Percentiles rank a stretch among this genome's conserved stretches.
phyloP scores from a whole-genome alignment of 768 basidiomycete genomes.

The Krasilnikovozyma curviuscula region DNA sequence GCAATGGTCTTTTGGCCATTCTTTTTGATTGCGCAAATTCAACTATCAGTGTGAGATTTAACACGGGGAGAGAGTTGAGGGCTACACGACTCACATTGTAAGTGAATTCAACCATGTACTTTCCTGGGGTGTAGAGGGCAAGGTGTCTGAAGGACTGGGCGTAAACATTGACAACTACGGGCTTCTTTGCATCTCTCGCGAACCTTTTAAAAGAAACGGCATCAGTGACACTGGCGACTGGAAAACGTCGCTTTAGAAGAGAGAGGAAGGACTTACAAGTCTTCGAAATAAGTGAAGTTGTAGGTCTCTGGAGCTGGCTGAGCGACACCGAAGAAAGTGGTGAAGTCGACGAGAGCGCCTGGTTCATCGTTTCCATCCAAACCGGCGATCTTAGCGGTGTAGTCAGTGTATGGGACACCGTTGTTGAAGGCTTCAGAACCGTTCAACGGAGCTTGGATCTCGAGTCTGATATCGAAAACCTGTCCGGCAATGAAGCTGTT shows the following conservation, averaged over 20 bases:
- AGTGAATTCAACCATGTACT: slow-evolving; percentile 21
- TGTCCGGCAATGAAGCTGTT: slow-evolving; percentile 22
- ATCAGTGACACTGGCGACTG: too few relatives aligned
- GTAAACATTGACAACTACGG: slow-evolving; percentile 25
- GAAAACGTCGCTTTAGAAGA: slow-evolving; percentile 19
- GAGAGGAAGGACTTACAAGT: neutral
- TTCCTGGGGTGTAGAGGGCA: slow-evolving; percentile 24
- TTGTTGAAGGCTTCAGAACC: slow-evolving; percentile 27
- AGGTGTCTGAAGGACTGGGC: slow-evolving; percentile 26
- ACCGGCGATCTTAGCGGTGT: neutral
- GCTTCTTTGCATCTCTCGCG: slow-evolving; percentile 18
- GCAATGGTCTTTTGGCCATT: slow-evolving; percentile 23
- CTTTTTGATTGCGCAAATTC: too few relatives aligned
- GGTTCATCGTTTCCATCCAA: too few relatives aligned
- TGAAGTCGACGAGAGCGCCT: too few relatives aligned
- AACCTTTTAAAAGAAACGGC: too few relatives aligned
- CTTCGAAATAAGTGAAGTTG: slow-evolving; percentile 24
- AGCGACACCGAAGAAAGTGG: neutral
- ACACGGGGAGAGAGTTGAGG: too few relatives aligned
- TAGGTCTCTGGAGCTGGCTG: slow-evolving; percentile 10
- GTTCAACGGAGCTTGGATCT: slow-evolving; percentile 29
- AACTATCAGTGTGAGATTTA: too few relatives aligned
- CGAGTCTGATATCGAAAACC: slow-evolving; percentile 23
- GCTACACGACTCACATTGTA: too few relatives aligned
- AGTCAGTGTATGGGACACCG: slow-evolving; percentile 18